phyloP scores from a whole-genome alignment of 345 rosid species.

The Brassica juncea region DNA sequence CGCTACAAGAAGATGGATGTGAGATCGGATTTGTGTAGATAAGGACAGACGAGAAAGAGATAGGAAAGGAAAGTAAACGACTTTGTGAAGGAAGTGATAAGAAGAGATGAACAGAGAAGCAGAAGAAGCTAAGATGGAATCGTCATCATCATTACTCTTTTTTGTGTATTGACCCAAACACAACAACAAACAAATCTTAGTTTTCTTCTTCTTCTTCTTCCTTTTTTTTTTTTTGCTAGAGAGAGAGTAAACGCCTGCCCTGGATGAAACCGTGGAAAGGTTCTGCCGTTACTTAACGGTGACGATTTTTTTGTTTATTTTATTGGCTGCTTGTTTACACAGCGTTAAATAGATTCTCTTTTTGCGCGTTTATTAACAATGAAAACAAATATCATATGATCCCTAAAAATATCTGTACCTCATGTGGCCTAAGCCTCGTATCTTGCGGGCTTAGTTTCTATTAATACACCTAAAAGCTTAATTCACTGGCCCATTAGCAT shows the following conservation, averaged over 20 bases:
- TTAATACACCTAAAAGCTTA: background rate
- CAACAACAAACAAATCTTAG: constrained; percentile 20
- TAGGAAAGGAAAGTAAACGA: background rate
- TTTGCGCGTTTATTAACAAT: background rate
- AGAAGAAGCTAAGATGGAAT: constrained; percentile 43
- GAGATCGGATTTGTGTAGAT: constrained; percentile 1
- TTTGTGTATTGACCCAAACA: constrained; percentile 9
- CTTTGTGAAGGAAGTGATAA: constrained; percentile 47
- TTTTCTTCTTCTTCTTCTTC: constrained; percentile 3
- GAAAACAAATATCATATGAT: no score
- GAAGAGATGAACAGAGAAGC: constrained; percentile 30
- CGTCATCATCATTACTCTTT: constrained; percentile 43
- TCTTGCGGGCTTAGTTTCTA: background rate
- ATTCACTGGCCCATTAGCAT: constrained; percentile 1
- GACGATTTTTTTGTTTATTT: constrained; percentile 30
- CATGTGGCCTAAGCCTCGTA: background rate
- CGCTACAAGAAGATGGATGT: background rate
- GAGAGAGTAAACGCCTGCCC: constrained; percentile 48
- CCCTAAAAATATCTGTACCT: background rate
- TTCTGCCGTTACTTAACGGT: constrained; percentile 49
- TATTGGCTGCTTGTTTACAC: constrained; percentile 1
- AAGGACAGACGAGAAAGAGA: background rate
- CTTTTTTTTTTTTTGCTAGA: background rate
- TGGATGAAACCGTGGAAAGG: constrained; percentile 43
- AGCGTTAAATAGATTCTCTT: background rate